phyloP scores from a whole-genome alignment of 2,329 filamentous ascomycete genomes.

The Colletotrichum orchidophilum region DNA sequence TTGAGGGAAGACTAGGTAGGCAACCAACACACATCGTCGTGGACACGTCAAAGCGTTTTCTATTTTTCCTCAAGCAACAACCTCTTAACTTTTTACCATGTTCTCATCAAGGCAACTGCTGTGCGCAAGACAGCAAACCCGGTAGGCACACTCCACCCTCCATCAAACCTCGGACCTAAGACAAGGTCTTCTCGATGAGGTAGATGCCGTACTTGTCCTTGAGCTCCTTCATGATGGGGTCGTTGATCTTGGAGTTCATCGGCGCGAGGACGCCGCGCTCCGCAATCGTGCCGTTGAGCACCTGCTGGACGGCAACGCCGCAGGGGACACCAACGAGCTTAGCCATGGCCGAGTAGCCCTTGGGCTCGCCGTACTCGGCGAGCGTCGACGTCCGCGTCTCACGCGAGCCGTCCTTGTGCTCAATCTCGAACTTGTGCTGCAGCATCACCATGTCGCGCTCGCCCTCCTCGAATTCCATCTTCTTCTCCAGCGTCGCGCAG shows the following conservation, averaged over 20 bases:
- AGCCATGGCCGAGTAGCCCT: conserved; percentile 86
- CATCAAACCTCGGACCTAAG: conserved; percentile 37
- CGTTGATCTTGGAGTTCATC: conserved; percentile 76
- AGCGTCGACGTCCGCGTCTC: conserved; percentile 85
- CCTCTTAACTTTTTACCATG: neutral
- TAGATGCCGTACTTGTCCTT: conserved; percentile 81
- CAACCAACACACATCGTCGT: neutral
- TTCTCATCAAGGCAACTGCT: neutral
- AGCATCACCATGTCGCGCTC: conserved; percentile 87
- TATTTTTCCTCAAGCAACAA: neutral
- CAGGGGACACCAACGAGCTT: conserved; percentile 79
- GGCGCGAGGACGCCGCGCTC: conserved; percentile 82
- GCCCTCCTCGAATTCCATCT: conserved; percentile 86
- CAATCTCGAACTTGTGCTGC: conserved; percentile 86
- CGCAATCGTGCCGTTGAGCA: conserved; percentile 77
- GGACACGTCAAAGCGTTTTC: neutral
- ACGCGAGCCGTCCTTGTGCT: conserved; percentile 80
- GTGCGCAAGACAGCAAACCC: neutral
- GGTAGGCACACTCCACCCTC: neutral
- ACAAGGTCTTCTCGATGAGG: conserved; percentile 74
- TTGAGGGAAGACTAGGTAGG: neutral
- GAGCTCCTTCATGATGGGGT: conserved; percentile 79
- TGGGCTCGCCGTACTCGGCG: conserved; percentile 81
- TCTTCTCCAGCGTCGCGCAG: conserved; percentile 87
- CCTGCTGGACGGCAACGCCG: conserved; percentile 72